phyloP scores from a whole-genome alignment of 2,329 filamentous ascomycete genomes.

The Diaporthe velutina region DNA sequence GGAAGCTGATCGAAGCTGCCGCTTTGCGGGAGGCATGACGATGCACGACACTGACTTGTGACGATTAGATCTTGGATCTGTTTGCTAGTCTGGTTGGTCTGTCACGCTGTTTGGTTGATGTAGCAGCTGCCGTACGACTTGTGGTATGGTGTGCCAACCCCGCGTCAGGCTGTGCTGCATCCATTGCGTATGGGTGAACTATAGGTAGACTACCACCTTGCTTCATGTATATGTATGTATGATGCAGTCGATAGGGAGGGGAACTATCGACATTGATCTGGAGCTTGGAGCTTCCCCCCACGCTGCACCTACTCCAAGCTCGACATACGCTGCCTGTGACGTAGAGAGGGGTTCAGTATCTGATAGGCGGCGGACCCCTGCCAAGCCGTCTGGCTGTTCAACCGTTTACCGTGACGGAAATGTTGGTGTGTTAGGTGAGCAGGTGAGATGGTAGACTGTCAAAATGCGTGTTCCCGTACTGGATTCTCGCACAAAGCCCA shows the following conservation, averaged over 20 bases:
- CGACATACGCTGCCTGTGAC: background rate
- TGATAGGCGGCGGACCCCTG: background rate
- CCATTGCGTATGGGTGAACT: background rate
- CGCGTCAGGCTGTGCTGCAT: slow-evolving; percentile 5
- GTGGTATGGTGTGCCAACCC: background rate
- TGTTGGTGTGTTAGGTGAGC: background rate
- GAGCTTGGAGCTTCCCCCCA: slow-evolving; percentile 9
- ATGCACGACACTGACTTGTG: background rate
- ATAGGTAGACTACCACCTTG: background rate
- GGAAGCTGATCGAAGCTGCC: slow-evolving; percentile 33
- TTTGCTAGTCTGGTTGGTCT: background rate
- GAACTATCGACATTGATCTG: background rate
- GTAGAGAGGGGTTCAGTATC: background rate
- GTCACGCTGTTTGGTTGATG: background rate
- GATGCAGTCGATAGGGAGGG: background rate
- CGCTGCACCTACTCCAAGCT: background rate
- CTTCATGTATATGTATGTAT: background rate
- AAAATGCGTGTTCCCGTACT: slow-evolving; percentile 13
- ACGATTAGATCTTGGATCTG: slow-evolving; percentile 18
- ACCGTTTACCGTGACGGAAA: background rate
- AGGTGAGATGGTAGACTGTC: slow-evolving; percentile 3
- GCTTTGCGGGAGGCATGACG: slow-evolving; percentile 27
- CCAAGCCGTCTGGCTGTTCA: slow-evolving; percentile 8
- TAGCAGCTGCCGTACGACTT: background rate
- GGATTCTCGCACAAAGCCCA: background rate